phyloP scores from a whole-genome alignment of 169 alveolate genomes.

The Eimeria necatrix region DNA sequence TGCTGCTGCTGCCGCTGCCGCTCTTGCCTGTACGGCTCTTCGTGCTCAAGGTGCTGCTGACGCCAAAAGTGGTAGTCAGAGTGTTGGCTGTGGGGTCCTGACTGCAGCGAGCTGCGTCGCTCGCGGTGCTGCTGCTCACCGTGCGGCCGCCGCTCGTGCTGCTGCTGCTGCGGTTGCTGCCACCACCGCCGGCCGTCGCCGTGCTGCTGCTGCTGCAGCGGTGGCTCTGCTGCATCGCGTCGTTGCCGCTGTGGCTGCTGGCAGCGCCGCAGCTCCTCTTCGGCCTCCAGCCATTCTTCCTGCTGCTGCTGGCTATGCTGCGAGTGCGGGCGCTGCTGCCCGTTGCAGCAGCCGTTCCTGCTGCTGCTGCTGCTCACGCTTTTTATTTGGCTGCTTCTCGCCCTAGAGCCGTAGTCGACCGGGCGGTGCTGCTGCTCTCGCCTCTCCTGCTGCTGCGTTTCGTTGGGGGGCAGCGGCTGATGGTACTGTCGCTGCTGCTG shows the following conservation, averaged over 20 bases:
- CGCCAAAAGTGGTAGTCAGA: neutral
- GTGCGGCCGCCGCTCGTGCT: neutral
- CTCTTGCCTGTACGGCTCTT: neutral
- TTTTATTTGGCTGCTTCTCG: neutral
- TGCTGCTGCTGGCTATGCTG: conserved; percentile 15
- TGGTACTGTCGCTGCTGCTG: neutral
- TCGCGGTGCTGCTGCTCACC: neutral
- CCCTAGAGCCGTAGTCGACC: neutral
- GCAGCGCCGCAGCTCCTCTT: neutral
- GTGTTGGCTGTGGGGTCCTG: too few relatives aligned
- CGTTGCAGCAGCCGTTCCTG: conserved; percentile 1
- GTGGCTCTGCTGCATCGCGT: neutral
- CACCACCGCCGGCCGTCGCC: neutral
- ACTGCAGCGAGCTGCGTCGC: neutral
- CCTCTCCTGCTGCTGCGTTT: neutral
- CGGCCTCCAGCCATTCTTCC: neutral
- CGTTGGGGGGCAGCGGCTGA: neutral
- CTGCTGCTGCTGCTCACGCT: conserved; percentile 28
- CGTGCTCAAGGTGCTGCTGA: neutral
- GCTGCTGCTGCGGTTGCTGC: conserved; percentile 13
- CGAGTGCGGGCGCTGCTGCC: neutral
- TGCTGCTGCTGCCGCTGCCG: conserved; percentile 29
- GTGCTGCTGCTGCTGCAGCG: neutral
- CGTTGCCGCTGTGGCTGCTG: neutral
- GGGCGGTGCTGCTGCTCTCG: neutral